These are phyloP conservation scores for Thelonectria discophora DNA, from an alignment of 2,329 filamentous ascomycete species.

Conservation along the genomic window DNA sequence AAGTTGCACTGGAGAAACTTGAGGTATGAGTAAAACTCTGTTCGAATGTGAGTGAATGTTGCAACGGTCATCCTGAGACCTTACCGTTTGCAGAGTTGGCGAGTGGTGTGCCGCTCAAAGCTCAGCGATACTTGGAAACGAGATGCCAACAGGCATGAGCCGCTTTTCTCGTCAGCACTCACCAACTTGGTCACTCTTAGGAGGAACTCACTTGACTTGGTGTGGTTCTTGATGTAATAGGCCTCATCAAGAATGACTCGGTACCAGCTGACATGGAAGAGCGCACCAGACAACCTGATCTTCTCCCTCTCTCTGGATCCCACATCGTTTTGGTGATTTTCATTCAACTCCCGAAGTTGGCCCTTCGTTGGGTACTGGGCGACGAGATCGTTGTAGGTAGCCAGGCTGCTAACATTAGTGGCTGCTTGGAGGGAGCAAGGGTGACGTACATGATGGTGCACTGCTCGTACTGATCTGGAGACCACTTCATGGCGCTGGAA, in stretches of 20 bases:
- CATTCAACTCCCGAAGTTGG: neutral
- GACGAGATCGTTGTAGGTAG: slow-evolving; percentile 43
- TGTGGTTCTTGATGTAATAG: slow-evolving; percentile 63
- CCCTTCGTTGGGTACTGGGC: slow-evolving; percentile 24
- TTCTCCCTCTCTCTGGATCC: slow-evolving; percentile 42
- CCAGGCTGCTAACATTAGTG: slow-evolving; percentile 37
- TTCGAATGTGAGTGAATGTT: neutral
- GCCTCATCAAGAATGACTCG: slow-evolving; percentile 67
- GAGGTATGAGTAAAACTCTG: slow-evolving; percentile 50
- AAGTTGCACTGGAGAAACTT: slow-evolving; percentile 43
- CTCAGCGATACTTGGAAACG: slow-evolving; percentile 46
- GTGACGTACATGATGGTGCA: slow-evolving; percentile 25
- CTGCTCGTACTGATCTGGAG: accelerated
- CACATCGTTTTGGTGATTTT: neutral
- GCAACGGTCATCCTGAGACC: neutral
- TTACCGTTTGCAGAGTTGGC: slow-evolving; percentile 45
- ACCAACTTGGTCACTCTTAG: neutral
- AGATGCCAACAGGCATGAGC: slow-evolving; percentile 40
- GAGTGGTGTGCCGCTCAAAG: slow-evolving; percentile 49
- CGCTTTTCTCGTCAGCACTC: slow-evolving; percentile 21
- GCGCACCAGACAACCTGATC: slow-evolving; percentile 49
- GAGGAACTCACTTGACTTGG: slow-evolving; percentile 40
- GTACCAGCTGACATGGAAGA: slow-evolving; percentile 53
- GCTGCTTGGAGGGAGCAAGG: neutral
- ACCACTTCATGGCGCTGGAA: neutral